phyloP scores from a whole-genome alignment of 208 protist genomes.

The Wallacemonas collosoma region DNA sequence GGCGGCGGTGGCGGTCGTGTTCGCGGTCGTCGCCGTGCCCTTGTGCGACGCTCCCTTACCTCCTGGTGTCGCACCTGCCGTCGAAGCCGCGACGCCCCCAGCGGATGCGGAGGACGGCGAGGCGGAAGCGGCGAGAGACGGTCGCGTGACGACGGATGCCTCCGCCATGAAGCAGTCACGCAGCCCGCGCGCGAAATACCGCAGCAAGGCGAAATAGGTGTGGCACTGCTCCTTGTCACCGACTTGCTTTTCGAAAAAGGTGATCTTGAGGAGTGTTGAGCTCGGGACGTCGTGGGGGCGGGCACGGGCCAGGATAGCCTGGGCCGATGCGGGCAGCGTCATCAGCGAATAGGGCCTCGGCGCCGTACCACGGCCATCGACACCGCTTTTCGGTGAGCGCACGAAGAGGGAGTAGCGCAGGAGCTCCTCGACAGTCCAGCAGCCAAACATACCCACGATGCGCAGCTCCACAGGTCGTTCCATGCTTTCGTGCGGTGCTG shows the following conservation, averaged over 20 bases:
- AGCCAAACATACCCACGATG: constrained; percentile 56
- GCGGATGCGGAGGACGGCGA: background rate
- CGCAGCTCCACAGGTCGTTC: constrained; percentile 28
- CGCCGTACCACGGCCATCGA: no score
- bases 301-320: constrained; percentile 22
- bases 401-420: constrained; percentile 30
- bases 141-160: background rate
- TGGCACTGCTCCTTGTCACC: constrained; percentile 63
- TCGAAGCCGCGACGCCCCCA: no score
- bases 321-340: background rate
- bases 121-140: background rate
- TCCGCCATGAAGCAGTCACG: constrained; percentile 25
- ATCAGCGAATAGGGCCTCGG: background rate
- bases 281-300: constrained; percentile 29
- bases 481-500: constrained; percentile 13
- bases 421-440: constrained; percentile 50
- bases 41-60: no score
- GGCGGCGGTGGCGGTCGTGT: no score
- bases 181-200: constrained; percentile 46
- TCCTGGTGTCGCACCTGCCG: no score
- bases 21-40: no score
- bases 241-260: constrained; percentile 60
- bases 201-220: constrained; percentile 49
- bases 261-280: constrained; percentile 27
- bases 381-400: background rate